Percentiles rank a stretch among this genome's conserved stretches.
Conservation (phyloP, 495 filamentous ascomycete genomes). For the Neurospora africana region DNA sequence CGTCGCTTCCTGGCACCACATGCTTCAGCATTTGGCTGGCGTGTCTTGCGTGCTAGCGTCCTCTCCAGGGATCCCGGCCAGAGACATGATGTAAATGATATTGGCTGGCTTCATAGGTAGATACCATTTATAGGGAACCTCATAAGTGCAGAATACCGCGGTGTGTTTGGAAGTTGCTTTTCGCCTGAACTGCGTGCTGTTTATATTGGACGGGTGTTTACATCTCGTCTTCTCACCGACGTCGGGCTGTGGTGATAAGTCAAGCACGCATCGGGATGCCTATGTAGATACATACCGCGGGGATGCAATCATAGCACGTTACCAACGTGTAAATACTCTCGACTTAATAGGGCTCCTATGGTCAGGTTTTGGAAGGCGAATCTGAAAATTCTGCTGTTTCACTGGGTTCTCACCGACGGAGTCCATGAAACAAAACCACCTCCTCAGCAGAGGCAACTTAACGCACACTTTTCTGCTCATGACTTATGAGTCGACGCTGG, state of each 20-base stretch:
- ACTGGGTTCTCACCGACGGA: background rate
- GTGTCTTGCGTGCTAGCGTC: background rate
- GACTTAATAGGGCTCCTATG: background rate
- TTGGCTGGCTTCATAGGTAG: background rate
- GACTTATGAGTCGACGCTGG: background rate
- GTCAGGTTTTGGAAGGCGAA: background rate
- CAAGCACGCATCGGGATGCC: background rate
- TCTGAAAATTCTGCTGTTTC: background rate
- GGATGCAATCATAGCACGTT: background rate
- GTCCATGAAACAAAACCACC: background rate
- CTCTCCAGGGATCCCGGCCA: background rate
- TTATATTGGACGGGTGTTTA: background rate
- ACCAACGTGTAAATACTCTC: background rate
- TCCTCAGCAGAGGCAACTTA: background rate
- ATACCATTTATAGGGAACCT: background rate
- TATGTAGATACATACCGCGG: background rate
- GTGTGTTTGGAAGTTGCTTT: background rate
- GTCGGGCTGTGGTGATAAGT: background rate
- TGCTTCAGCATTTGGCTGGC: background rate
- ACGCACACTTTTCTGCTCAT: background rate
- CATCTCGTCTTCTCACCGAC: background rate
- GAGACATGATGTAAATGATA: background rate
- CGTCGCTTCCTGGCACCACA: background rate
- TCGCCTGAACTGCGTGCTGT: background rate
- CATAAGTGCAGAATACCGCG: background rate